These are phyloP conservation scores for Naganishia friedmannii DNA, from an alignment of 768 basidiomycete species.

Conservation along the genomic window DNA sequence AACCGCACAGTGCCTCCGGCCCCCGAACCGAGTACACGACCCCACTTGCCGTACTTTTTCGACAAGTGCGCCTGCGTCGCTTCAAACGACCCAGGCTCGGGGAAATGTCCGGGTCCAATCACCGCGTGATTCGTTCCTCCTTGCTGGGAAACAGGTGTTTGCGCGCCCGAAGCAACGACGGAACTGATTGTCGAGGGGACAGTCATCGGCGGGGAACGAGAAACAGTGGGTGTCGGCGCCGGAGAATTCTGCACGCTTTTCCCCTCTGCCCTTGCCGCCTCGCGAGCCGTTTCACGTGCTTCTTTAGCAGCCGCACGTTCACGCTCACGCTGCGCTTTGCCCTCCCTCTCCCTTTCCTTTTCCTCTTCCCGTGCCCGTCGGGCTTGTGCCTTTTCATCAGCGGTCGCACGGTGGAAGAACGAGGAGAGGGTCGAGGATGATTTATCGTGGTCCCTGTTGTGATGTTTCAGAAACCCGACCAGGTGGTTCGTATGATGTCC, in stretches of 20 bases:
- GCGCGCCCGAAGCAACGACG: constrained; percentile 31
- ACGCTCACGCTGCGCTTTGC: constrained; percentile 5
- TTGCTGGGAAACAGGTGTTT: constrained; percentile 35
- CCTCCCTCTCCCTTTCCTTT: constrained; percentile 40
- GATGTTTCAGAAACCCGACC: constrained; percentile 48
- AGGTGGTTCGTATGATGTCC: constrained; percentile 28
- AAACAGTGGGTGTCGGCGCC: constrained; percentile 27
- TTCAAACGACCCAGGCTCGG: constrained; percentile 49
- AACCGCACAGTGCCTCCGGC: constrained; percentile 98
- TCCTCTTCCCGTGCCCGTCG: constrained; percentile 42
- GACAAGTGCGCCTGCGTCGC: constrained; percentile 64
- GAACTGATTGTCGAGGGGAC: background rate
- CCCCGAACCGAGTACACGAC: constrained; percentile 86
- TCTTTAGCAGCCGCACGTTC: constrained; percentile 17
- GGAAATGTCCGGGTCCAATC: constrained; percentile 46
- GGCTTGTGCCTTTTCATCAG: constrained; percentile 43
- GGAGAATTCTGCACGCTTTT: constrained; percentile 25
- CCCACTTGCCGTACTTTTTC: constrained; percentile 99
- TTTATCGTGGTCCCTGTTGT: constrained; percentile 50
- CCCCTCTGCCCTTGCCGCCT: constrained; percentile 8
- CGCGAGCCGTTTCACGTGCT: constrained; percentile 8
- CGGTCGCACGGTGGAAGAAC: constrained; percentile 45
- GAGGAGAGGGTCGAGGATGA: constrained; percentile 46
- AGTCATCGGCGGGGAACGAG: constrained; percentile 3
- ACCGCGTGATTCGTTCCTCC: constrained; percentile 37